These are phyloP conservation scores for Brasilioporus rufonigricans DNA, from an alignment of 768 basidiomycete species.

Conservation along the genomic window DNA sequence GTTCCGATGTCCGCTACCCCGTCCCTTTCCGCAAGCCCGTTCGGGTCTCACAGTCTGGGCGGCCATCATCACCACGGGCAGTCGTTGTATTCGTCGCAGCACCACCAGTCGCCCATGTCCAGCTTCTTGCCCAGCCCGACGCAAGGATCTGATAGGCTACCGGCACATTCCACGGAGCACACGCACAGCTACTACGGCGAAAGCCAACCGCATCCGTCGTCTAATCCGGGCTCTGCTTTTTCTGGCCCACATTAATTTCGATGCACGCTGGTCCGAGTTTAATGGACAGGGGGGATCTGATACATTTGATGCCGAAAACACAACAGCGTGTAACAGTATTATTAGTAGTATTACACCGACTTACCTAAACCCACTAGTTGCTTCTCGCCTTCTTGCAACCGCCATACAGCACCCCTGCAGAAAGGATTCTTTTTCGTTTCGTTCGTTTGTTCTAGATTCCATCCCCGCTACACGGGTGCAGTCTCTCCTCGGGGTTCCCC, in stretches of 20 bases:
- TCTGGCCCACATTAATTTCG: conserved; percentile 29
- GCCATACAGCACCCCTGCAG: conserved; percentile 17
- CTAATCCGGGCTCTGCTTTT: conserved; percentile 28
- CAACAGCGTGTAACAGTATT: conserved; percentile 32
- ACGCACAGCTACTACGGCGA: conserved; percentile 33
- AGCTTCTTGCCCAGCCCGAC: conserved; percentile 30
- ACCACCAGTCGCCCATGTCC: conserved; percentile 29
- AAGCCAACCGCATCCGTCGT: conserved; percentile 25
- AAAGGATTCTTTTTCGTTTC: conserved; percentile 14
- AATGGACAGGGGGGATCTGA: conserved; percentile 22
- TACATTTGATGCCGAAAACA: conserved; percentile 19
- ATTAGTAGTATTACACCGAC: conserved; percentile 36
- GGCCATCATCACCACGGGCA: conserved; percentile 28
- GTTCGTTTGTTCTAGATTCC: too few species aligned
- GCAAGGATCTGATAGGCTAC: conserved; percentile 29
- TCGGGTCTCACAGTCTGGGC: conserved; percentile 26
- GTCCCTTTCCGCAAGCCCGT: conserved; percentile 42
- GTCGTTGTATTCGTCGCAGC: conserved; percentile 32
- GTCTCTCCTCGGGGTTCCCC: conserved; percentile 22
- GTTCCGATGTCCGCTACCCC: conserved; percentile 55
- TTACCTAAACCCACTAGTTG: conserved; percentile 31
- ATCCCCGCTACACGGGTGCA: conserved; percentile 23
- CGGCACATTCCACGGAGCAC: conserved; percentile 26
- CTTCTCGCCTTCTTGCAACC: conserved; percentile 30
- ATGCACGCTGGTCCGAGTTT: neutral